Percentiles rank a stretch among this genome's conserved stretches.
Evolutionary conservation across 140 eudicot genomes (phyloP).

Genomic region (Flaveria floridana): DNA sequence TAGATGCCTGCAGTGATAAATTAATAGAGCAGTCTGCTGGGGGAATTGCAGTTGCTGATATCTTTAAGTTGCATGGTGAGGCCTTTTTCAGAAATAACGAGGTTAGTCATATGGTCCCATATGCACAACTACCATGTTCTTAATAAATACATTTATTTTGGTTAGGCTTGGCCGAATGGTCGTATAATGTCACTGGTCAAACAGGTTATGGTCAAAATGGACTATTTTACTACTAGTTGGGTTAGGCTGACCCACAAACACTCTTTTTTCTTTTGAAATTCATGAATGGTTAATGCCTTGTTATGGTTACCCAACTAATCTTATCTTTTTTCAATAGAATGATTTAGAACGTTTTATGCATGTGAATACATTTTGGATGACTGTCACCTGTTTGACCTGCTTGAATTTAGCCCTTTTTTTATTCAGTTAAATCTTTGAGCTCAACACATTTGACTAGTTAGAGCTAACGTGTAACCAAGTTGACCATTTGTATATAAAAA

Average conservation of each 20-base stretch:
- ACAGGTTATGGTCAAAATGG: constrained; percentile 1
- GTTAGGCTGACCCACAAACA: not conserved
- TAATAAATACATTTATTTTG: not conserved
- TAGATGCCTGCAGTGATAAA: constrained; percentile 62
- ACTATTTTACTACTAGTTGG: not conserved
- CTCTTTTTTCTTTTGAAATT: not conserved
- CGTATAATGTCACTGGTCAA: not conserved
- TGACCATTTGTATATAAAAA: not conserved
- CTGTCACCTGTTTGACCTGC: constrained; percentile 6
- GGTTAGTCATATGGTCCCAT: constrained; percentile 42
- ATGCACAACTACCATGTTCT: not conserved
- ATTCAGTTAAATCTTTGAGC: not conserved
- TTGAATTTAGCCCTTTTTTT: not conserved
- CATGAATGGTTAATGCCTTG: not conserved
- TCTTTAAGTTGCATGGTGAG: constrained; percentile 79
- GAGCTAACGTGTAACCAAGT: not conserved
- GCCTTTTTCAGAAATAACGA: constrained; percentile 80
- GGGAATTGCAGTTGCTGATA: constrained; percentile 75
- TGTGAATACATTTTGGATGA: not conserved
- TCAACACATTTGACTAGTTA: not conserved
- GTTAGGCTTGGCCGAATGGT: not conserved
- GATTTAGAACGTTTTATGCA: constrained; percentile 10
- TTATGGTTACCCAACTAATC: not conserved
- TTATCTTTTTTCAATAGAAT: not conserved
- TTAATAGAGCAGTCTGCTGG: constrained; percentile 73